Base-by-base conservation (phyloP, 2,329 filamentous ascomycete genomes). In the Dactylellina haptotyla region DNA sequence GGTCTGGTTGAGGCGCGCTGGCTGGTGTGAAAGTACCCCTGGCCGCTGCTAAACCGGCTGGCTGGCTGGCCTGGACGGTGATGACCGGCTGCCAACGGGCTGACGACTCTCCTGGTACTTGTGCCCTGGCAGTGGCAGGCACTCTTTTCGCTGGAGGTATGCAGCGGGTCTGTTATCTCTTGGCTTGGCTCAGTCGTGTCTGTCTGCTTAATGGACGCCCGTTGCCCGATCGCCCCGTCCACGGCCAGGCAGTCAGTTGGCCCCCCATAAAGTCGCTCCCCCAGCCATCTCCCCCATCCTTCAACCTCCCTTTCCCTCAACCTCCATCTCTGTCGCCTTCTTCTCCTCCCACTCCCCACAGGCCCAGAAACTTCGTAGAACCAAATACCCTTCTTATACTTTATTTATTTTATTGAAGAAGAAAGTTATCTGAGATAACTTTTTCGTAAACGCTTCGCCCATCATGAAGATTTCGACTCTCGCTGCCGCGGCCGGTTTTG, bases 341-440 rank as follows among this genome's bases (percentile, higher is more conserved):
- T 23, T 34, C 43, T 16, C 25, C 18, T 12, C 41, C 26, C 34
- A 25, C 32, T n/a, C 43, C 46, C 8, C 18, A 39, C 37, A 67
- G 20, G 30, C 14, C 50, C 54, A 45, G 26, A 50, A 41, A 14
- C 30, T 46, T 43, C 41, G 34, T 26, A 62, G 51, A 65, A 51
- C 28, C 23, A 57, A 28, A 50, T 18, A 20, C 25, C 34, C n/a
- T n/a, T n/a, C n/a, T n/a, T 46, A 46, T n/a, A 20, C 14, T 10
- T 9, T 46, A 46, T 43, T 43, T 16, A 20, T 23, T 14, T 26
- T 34, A n/a, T n/a, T n/a, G n/a, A n/a, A n/a, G n/a, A n/a, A n/a
- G n/a, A n/a, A n/a, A 61, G 61, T 62, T 73, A 73, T 73, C 54
- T 50, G 69, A 43, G 25, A 73, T 73, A 73, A 66, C 69, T 50